These are phyloP conservation scores for Vitis riparia DNA, from an alignment of 164 flowering plant genomes.

Conservation along the genomic window DNA sequence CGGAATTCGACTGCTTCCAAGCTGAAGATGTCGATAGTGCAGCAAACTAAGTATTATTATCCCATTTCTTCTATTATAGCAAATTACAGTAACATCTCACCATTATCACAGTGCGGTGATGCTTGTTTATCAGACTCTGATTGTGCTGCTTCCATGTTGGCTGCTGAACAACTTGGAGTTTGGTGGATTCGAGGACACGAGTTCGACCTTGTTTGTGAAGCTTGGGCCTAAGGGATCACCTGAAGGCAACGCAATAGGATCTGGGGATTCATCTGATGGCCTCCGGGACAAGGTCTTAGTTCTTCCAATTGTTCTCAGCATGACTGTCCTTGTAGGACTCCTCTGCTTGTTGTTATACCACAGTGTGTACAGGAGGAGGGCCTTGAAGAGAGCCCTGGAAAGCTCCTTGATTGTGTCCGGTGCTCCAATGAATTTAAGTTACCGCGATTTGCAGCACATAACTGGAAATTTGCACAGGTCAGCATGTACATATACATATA, in stretches of 20 bases:
- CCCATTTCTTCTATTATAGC: slow-evolving; percentile 60
- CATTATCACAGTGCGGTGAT: slow-evolving; percentile 65
- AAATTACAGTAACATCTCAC: slow-evolving; percentile 60
- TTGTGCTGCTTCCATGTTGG: slow-evolving; percentile 96
- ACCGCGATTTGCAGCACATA: slow-evolving; percentile 61
- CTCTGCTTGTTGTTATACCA: slow-evolving; percentile 55
- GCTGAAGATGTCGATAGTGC: too few species aligned
- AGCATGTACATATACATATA: background rate
- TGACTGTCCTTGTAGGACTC: slow-evolving; percentile 48
- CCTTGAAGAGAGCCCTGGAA: slow-evolving; percentile 33
- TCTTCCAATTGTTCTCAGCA: slow-evolving; percentile 10
- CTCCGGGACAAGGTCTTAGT: slow-evolving; percentile 3
- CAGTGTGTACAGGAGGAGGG: slow-evolving; percentile 41
- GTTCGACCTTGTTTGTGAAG: slow-evolving; percentile 76
- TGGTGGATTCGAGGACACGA: slow-evolving; percentile 80
- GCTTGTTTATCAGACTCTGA: slow-evolving; percentile 18
- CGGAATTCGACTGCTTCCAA: too few species aligned
- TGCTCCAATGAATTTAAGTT: slow-evolving; percentile 63
- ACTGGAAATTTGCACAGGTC: slow-evolving; percentile 71
- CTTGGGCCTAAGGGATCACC: slow-evolving; percentile 32
- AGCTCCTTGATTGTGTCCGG: slow-evolving; percentile 35
- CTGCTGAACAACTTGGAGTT: slow-evolving; percentile 66
- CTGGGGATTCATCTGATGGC: slow-evolving; percentile 31
- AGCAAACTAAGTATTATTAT: slow-evolving; percentile 70
- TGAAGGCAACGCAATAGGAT: background rate